Evolutionary conservation across 1,284 basidiomycete species (phyloP).

Genomic region (Naganishia sp.): DNA sequence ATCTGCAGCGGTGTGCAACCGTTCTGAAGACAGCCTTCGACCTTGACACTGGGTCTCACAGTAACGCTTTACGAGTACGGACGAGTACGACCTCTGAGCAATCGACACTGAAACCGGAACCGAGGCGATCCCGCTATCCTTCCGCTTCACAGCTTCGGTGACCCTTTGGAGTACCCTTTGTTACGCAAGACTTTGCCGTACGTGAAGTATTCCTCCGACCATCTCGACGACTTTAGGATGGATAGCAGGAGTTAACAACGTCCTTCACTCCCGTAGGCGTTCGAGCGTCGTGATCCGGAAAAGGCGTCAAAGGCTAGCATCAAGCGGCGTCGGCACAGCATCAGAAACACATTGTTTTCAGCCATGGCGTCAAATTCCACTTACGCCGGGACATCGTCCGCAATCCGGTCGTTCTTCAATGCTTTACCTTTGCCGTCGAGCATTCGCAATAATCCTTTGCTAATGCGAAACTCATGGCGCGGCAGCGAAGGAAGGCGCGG

Average conservation of each 20-base stretch:
- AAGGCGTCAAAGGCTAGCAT: too few relatives aligned
- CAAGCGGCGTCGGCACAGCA: neutral
- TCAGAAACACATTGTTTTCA: neutral
- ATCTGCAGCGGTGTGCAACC: too few relatives aligned
- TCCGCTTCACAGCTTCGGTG: too few relatives aligned
- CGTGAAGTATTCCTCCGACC: too few relatives aligned
- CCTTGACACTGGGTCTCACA: too few relatives aligned
- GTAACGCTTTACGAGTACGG: neutral
- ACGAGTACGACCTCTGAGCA: neutral
- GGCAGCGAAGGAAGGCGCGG: slow-evolving; percentile 6
- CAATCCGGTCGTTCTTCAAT: slow-evolving; percentile 17
- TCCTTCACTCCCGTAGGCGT: too few relatives aligned
- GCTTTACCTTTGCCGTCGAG: slow-evolving; percentile 11
- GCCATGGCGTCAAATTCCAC: slow-evolving; percentile 3
- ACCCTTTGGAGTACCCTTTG: too few relatives aligned
- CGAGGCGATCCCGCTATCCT: neutral
- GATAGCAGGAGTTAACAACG: too few relatives aligned
- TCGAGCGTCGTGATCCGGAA: too few relatives aligned
- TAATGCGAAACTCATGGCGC: neutral
- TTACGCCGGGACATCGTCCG: neutral
- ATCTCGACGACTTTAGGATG: too few relatives aligned
- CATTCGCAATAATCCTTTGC: slow-evolving; percentile 4
- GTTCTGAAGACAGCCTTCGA: too few relatives aligned
- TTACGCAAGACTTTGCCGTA: too few relatives aligned
- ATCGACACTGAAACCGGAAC: neutral